These are phyloP conservation scores for Backusella westeae DNA, from an alignment of 192 early-diverging fungal species.

Conservation along the genomic window DNA sequence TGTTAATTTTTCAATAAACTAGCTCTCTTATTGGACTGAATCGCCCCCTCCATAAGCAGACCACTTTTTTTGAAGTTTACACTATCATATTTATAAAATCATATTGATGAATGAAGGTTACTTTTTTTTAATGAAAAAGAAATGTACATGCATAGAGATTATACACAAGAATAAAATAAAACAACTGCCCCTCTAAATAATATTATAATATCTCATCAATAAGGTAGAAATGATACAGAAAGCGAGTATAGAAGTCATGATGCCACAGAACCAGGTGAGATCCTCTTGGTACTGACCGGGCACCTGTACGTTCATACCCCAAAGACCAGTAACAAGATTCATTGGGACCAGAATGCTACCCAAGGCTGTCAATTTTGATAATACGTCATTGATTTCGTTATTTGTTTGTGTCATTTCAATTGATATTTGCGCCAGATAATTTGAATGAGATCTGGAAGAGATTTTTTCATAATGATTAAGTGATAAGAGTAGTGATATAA, in stretches of 20 bases:
- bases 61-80: no score
- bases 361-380: slow-evolving; percentile 49
- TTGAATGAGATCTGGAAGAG: slow-evolving; percentile 67
- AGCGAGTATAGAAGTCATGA: slow-evolving; percentile 29
- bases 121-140: no score
- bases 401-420: slow-evolving; percentile 67
- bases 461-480: slow-evolving; percentile 77
- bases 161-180: not conserved
- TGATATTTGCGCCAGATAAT: slow-evolving; percentile 76
- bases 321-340: slow-evolving; percentile 63
- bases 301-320: slow-evolving; percentile 67
- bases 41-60: no score
- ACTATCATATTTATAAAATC: no score
- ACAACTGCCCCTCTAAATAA: slow-evolving; percentile 12
- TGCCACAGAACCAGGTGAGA: slow-evolving; percentile 27
- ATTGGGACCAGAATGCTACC: slow-evolving; percentile 59
- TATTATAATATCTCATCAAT: slow-evolving; percentile 34
- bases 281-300: slow-evolving; percentile 48
- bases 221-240: slow-evolving; percentile 30
- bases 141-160: not conserved
- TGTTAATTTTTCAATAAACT: no score
- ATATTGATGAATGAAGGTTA: no score
- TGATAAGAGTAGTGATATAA: slow-evolving; percentile 78
- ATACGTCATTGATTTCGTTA: slow-evolving; percentile 57
- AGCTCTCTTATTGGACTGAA: no score